These are phyloP conservation scores for Takashimella koratensis DNA, from an alignment of 1,284 basidiomycete genomes.

Conservation along the genomic window DNA sequence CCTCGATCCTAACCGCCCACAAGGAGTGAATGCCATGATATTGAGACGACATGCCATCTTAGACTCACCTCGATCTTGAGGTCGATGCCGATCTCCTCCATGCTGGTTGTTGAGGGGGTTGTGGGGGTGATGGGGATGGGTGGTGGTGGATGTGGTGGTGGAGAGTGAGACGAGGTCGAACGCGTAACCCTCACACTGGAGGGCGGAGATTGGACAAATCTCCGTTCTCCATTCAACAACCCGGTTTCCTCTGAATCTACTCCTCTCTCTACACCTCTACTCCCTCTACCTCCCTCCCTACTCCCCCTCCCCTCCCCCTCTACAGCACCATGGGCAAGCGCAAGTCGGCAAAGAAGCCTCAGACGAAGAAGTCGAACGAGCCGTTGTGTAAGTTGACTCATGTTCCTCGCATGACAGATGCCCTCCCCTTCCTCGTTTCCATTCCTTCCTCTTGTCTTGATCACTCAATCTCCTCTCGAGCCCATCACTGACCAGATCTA, in stretches of 20 bases:
- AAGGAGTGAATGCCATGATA: too few species aligned
- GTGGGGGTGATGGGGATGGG: conserved; percentile 1
- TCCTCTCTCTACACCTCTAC: neutral
- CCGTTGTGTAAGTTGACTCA: conserved; percentile 26
- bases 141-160: neutral
- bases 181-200: conserved; percentile 10
- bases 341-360: conserved; percentile 45
- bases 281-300: neutral
- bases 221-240: too few species aligned
- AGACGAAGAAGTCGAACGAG: conserved; percentile 32
- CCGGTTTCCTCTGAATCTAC: too few species aligned
- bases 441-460: too few species aligned
- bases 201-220: conserved; percentile 18
- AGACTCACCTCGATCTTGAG: conserved; percentile 71
- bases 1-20: too few species aligned
- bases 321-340: conserved; percentile 43
- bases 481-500: too few species aligned
- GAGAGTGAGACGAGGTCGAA: neutral
- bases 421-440: too few species aligned
- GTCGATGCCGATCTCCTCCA: conserved; percentile 63
- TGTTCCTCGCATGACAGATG: too few species aligned
- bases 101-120: conserved; percentile 23
- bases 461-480: too few species aligned
- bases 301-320: neutral
- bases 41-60: neutral